Conservation (phyloP, 2,329 filamentous ascomycete species). For the Rutstroemia sp. region DNA sequence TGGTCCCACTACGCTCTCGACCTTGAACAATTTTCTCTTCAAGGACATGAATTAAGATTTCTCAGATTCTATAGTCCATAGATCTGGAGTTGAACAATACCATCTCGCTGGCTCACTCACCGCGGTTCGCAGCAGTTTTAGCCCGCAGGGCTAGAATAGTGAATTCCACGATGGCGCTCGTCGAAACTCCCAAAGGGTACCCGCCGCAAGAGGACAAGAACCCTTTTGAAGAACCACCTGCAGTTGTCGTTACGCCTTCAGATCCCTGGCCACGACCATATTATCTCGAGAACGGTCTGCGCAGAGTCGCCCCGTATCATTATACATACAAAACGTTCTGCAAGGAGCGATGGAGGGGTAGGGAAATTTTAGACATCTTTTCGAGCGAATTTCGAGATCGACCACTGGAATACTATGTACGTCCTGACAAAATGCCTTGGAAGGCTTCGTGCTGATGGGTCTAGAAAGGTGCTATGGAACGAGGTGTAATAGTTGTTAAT, state of each 20-base stretch:
- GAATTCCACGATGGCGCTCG: constrained; percentile 38
- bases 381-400: constrained; percentile 86
- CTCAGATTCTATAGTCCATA: too few species aligned
- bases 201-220: constrained; percentile 30
- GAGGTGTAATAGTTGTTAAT: constrained; percentile 73
- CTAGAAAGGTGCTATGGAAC: constrained; percentile 67
- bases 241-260: constrained; percentile 44
- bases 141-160: constrained; percentile 38
- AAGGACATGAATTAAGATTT: too few species aligned
- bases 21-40: too few species aligned
- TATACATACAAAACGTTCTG: constrained; percentile 93
- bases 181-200: constrained; percentile 21
- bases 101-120: constrained; percentile 39
- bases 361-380: constrained; percentile 80
- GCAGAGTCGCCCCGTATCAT: constrained; percentile 79
- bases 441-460: constrained; percentile 20
- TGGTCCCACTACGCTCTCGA: too few species aligned
- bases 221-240: constrained; percentile 36
- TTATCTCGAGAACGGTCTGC: constrained; percentile 73
- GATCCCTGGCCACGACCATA: constrained; percentile 62
- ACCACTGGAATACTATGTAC: constrained; percentile 75
- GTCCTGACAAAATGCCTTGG: constrained; percentile 21
- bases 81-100: neutral
- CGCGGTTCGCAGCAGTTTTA: constrained; percentile 43
- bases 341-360: constrained; percentile 87